Percentiles rank a stretch among this genome's conserved stretches.
These are phyloP conservation scores for Cytospora piceicola DNA, from an alignment of 2,329 filamentous ascomycete species.

Conservation along the genomic window DNA sequence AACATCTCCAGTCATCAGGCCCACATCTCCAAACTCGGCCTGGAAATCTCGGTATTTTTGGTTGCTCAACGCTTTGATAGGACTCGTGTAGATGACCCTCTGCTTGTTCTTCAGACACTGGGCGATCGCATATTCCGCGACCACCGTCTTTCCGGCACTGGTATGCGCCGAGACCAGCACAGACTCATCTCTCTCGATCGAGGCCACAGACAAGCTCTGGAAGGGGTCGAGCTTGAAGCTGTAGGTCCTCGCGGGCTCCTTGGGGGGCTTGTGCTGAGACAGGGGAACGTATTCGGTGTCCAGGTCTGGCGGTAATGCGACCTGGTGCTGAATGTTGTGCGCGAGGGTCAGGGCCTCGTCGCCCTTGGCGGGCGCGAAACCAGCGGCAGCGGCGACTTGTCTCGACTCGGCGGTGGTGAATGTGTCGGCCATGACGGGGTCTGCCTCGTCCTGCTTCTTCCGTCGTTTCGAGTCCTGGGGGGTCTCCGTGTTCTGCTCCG, in stretches of 20 bases:
- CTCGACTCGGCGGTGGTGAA: conserved; percentile 95
- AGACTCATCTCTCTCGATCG: conserved; percentile 94
- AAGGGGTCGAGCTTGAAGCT: conserved; percentile 95
- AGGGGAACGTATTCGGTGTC: conserved; percentile 96
- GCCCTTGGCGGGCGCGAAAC: conserved; percentile 64
- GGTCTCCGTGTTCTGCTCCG: conserved; percentile 41
- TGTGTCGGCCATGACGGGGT: conserved; percentile 85
- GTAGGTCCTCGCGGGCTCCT: conserved; percentile 81
- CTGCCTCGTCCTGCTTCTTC: conserved; percentile 66
- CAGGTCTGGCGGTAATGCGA: conserved; percentile 88
- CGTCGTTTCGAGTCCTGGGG: conserved; percentile 65
- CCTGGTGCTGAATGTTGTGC: conserved; percentile 98
- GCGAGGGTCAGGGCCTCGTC: conserved; percentile 75
- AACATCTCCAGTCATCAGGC: conserved; percentile 98
- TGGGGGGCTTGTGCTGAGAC: conserved; percentile 88
- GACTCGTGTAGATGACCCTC: conserved; percentile 97
- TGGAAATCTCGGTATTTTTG: conserved; percentile 98
- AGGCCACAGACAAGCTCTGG: conserved; percentile 91
- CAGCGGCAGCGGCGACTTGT: conserved; percentile 81
- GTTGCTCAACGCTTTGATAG: conserved; percentile 98
- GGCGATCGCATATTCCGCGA: conserved; percentile 97
- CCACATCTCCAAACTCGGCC: conserved; percentile 93
- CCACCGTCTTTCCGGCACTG: conserved; percentile 96
- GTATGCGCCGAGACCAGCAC: conserved; percentile 97
- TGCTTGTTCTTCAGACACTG: conserved; percentile 97